Evolutionary conservation across 1,284 basidiomycete genomes (phyloP).

Genomic region (Violaceomyces palustris): DNA sequence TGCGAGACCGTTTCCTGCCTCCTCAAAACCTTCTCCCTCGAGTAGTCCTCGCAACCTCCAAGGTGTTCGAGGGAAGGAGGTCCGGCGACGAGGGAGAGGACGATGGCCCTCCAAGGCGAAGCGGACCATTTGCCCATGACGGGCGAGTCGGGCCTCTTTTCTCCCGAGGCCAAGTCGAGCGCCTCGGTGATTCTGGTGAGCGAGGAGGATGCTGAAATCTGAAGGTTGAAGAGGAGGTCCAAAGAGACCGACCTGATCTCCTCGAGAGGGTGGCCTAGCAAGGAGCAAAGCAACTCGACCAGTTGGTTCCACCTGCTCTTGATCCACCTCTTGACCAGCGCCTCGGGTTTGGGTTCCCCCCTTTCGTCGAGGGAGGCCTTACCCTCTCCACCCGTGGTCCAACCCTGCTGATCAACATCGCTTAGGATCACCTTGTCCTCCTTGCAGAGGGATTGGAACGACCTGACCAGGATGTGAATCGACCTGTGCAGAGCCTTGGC

Average conservation of each 20-base stretch:
- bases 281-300: slow-evolving; percentile 27
- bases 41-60: slow-evolving; percentile 9
- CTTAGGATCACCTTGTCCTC: slow-evolving; percentile 23
- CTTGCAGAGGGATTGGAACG: slow-evolving; percentile 21
- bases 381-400: background rate
- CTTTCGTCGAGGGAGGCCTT: slow-evolving; percentile 1
- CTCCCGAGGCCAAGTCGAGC: slow-evolving; percentile 2
- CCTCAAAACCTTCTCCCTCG: background rate
- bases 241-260: slow-evolving; percentile 17
- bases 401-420: slow-evolving; percentile 23
- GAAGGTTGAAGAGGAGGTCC: slow-evolving; percentile 22
- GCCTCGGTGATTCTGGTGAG: slow-evolving; percentile 10
- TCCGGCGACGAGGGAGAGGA: slow-evolving; percentile 28
- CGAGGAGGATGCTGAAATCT: slow-evolving; percentile 18
- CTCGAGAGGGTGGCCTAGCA: slow-evolving; percentile 22
- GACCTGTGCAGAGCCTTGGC: slow-evolving; percentile 1
- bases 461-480: slow-evolving; percentile 14
- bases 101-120: slow-evolving; percentile 29
- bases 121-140: slow-evolving; percentile 15
- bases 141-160: slow-evolving; percentile 1
- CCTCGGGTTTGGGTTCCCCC: slow-evolving; percentile 11
- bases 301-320: slow-evolving; percentile 41
- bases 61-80: slow-evolving; percentile 18
- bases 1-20: slow-evolving; percentile 9
- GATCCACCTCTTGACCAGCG: slow-evolving; percentile 39